Evolutionary conservation across 2,329 filamentous ascomycete genomes (phyloP).

Genomic region (Colletotrichum camelliae): DNA sequence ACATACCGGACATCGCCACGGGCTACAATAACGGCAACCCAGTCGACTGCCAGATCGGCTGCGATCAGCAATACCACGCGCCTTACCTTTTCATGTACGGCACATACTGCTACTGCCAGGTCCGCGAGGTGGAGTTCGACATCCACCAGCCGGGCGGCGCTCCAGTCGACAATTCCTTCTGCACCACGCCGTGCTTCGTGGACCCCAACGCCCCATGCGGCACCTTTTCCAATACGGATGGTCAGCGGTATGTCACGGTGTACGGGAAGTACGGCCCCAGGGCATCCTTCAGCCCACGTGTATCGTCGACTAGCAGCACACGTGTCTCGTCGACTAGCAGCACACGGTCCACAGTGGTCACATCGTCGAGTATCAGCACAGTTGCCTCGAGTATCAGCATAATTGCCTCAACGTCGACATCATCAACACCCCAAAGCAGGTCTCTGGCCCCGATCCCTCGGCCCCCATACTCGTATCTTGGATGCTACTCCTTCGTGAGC

Average conservation of each 20-base stretch:
- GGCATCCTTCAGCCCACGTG: neutral
- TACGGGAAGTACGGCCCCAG: neutral
- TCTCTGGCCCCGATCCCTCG: accelerated
- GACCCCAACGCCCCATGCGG: neutral
- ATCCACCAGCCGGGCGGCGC: neutral
- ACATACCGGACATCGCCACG: neutral
- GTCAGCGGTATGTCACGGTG: neutral
- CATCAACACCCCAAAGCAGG: too few species aligned
- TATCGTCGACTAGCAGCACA: too few species aligned
- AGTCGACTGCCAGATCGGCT: neutral
- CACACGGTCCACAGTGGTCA: accelerated
- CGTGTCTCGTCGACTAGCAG: too few species aligned
- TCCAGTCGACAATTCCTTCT: neutral
- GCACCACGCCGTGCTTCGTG: neutral
- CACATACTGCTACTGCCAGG: neutral
- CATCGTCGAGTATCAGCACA: too few species aligned
- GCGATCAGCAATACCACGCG: neutral
- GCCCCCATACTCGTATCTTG: too few species aligned
- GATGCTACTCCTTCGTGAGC: too few species aligned
- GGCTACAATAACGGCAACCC: neutral
- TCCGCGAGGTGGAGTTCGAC: neutral
- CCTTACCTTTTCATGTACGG: neutral
- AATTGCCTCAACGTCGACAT: too few species aligned
- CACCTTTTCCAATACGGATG: neutral
- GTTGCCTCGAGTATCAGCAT: too few species aligned